A percentile compares a stretch with the other conserved stretches of the same genome.
These are phyloP conservation scores for Talaromyces rugulosus DNA, from an alignment of 2,329 filamentous ascomycete species.

Conservation along the genomic window DNA sequence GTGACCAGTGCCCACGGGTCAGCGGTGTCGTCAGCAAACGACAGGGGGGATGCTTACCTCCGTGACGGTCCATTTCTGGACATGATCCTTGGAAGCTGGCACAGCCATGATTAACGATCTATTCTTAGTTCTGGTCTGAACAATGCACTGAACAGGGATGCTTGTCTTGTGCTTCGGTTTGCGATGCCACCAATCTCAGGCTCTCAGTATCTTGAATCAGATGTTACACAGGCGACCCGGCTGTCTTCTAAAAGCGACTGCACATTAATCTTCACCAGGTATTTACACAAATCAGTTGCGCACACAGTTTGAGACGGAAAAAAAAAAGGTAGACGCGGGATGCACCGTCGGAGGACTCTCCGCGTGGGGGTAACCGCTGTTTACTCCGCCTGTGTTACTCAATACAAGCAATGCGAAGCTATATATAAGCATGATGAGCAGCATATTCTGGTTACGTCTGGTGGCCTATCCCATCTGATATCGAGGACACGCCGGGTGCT, in stretches of 20 bases:
- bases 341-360: neutral
- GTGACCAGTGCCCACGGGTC: neutral
- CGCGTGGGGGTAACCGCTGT: neutral
- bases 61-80: constrained; percentile 45
- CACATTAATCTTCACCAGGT: neutral
- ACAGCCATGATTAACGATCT: neutral
- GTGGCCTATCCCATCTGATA: neutral
- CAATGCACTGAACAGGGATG: too few relatives aligned
- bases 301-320: neutral
- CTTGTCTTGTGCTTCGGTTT: neutral
- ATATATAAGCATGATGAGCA: neutral
- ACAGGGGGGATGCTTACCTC: constrained; percentile 28
- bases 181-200: neutral
- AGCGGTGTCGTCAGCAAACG: constrained; percentile 10
- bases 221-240: neutral
- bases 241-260: neutral
- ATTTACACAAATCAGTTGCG: neutral
- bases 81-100: neutral
- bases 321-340: neutral
- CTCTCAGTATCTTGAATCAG: neutral
- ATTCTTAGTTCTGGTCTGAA: neutral
- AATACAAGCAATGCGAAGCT: neutral
- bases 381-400: neutral
- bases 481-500: neutral
- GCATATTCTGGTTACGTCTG: neutral